Conservation (phyloP, 2,329 filamentous ascomycete genomes). For the Colletotrichum paranaense region DNA sequence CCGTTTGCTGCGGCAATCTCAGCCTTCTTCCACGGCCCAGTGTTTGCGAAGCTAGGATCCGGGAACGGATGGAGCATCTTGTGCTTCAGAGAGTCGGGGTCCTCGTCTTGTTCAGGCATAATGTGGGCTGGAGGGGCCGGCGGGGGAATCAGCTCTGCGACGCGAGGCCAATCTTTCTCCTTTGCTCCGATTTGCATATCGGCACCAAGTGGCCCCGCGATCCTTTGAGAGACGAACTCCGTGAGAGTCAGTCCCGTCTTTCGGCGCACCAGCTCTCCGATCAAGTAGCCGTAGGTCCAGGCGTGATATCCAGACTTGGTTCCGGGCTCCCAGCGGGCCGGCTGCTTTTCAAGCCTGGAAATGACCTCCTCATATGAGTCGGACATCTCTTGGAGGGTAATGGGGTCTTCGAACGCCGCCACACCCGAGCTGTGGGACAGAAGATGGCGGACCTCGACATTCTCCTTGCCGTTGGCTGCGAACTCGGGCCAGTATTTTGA, state of each 20-base stretch:
- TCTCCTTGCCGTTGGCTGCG: conserved; percentile 51
- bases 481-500: conserved; percentile 60
- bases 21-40: conserved; percentile 48
- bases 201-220: conserved; percentile 53
- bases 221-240: conserved; percentile 51
- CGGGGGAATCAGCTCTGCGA: conserved; percentile 47
- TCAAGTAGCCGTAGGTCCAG: conserved; percentile 51
- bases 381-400: conserved; percentile 46
- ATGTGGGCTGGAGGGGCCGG: conserved; percentile 34
- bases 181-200: conserved; percentile 58
- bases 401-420: conserved; percentile 45
- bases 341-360: conserved; percentile 50
- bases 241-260: conserved; percentile 52
- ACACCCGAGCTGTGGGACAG: conserved; percentile 53
- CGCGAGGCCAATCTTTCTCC: conserved; percentile 54
- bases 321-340: conserved; percentile 57
- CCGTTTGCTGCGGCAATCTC: conserved; percentile 58
- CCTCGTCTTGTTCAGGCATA: conserved; percentile 32
- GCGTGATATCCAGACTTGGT: conserved; percentile 55
- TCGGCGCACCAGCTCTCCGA: conserved; percentile 56
- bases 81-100: conserved; percentile 40
- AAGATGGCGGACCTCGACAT: conserved; percentile 52
- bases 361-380: conserved; percentile 43
- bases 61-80: conserved; percentile 42
- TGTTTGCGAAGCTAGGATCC: conserved; percentile 35